Evolutionary conservation across 106 monocot species (phyloP).

Genomic region (Dendrobium huoshanense): DNA sequence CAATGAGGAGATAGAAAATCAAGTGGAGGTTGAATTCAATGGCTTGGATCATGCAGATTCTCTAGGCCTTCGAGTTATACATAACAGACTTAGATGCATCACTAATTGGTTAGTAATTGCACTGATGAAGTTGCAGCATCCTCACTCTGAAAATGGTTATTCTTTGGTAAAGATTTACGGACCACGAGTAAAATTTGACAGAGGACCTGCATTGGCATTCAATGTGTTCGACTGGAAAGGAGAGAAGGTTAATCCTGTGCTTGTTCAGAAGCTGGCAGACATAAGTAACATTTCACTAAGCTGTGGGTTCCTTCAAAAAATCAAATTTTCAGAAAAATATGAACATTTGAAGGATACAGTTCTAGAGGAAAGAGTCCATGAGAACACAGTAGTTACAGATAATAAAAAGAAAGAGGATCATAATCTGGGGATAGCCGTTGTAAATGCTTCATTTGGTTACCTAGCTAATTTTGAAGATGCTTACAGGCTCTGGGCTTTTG

Average conservation of each 20-base stretch:
- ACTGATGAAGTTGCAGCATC: constrained; percentile 57
- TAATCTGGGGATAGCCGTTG: constrained; percentile 50
- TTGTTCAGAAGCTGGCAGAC: constrained; percentile 84
- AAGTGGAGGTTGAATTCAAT: constrained; percentile 31
- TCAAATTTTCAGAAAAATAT: constrained; percentile 52
- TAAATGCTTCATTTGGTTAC: constrained; percentile 68
- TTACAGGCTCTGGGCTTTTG: constrained; percentile 73
- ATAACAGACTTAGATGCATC: constrained; percentile 53
- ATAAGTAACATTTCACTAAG: constrained; percentile 62
- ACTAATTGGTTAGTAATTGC: constrained; percentile 72
- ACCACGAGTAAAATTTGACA: constrained; percentile 60
- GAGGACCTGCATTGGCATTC: constrained; percentile 68
- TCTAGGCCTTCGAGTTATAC: constrained; percentile 54
- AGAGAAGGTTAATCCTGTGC: constrained; percentile 56
- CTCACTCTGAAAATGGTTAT: constrained; percentile 30
- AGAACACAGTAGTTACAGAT: neutral
- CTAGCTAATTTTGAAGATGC: constrained; percentile 68
- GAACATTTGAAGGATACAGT: constrained; percentile 23
- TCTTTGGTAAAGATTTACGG: constrained; percentile 64
- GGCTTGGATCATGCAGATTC: constrained; percentile 73
- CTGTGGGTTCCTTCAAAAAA: constrained; percentile 50
- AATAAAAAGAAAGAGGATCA: constrained; percentile 13
- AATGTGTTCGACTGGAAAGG: constrained; percentile 90
- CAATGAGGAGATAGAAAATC: too few relatives aligned
- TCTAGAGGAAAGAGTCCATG: constrained; percentile 26